phyloP scores from a whole-genome alignment of 352 stramenopile genomes.

The Phytophthora fragariae region DNA sequence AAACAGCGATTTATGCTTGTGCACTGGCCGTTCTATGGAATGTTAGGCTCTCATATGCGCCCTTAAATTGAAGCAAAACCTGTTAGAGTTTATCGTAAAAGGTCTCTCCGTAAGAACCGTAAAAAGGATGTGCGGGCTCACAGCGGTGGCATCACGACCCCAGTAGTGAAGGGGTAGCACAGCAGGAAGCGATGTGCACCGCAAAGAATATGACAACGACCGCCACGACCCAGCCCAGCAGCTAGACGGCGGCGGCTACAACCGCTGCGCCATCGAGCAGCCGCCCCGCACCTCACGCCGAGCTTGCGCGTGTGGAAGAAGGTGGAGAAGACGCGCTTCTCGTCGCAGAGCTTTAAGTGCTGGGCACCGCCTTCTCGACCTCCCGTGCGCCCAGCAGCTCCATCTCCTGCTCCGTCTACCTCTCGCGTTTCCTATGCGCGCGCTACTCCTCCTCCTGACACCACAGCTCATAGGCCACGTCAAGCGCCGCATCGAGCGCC shows the following conservation, averaged over 20 bases:
- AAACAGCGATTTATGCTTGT: too few species aligned
- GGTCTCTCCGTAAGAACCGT: too few species aligned
- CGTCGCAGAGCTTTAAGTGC: conserved; percentile 71
- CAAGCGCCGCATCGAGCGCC: too few species aligned
- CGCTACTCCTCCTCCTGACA: conserved; percentile 38
- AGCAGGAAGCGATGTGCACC: conserved; percentile 18
- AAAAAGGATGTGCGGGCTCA: too few species aligned
- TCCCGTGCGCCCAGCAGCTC: conserved; percentile 37
- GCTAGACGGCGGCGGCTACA: conserved; percentile 12
- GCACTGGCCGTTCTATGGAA: too few species aligned
- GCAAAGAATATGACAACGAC: conserved; percentile 25
- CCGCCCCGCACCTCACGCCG: conserved; percentile 43
- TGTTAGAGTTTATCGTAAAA: too few species aligned
- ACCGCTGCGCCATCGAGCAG: conserved; percentile 51
- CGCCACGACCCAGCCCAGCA: conserved; percentile 19
- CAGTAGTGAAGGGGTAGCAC: conserved; percentile 28
- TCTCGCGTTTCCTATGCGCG: conserved; percentile 30
- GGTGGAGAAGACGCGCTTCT: conserved; percentile 83
- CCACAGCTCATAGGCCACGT: too few species aligned
- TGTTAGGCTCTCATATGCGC: too few species aligned
- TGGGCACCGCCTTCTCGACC: conserved; percentile 64
- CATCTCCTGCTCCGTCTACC: conserved; percentile 27
- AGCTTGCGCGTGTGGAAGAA: conserved; percentile 89
- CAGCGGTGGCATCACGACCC: too few species aligned
- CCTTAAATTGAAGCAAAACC: too few species aligned